Conservation (phyloP, 2,329 filamentous ascomycete species). For the Pseudopyricularia javanii region DNA sequence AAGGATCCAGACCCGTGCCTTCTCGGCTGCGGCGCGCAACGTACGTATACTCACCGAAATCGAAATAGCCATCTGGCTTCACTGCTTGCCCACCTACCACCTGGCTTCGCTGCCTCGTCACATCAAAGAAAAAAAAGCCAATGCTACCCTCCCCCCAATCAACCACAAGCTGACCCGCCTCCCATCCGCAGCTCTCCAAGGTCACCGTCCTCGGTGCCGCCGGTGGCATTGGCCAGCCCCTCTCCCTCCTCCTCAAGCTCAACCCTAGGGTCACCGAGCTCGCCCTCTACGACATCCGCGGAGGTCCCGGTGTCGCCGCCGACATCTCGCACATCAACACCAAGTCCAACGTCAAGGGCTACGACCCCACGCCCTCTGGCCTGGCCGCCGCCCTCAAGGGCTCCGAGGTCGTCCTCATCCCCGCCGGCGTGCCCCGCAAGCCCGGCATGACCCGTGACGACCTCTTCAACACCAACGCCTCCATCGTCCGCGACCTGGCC, state of each 20-base stretch:
- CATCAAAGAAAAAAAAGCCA: too few relatives aligned
- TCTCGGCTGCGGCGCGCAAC: conserved; percentile 68
- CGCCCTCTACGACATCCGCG: conserved; percentile 94
- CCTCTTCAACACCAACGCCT: conserved; percentile 99
- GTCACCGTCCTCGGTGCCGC: conserved; percentile 93
- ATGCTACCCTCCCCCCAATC: not conserved
- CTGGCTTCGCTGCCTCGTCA: not conserved
- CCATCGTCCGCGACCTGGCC: conserved; percentile 89
- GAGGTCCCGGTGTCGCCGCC: conserved; percentile 92
- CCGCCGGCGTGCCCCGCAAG: conserved; percentile 96
- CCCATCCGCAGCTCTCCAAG: conserved; percentile 68
- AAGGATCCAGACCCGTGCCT: conserved; percentile 62
- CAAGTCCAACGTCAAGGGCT: conserved; percentile 87
- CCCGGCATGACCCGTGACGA: conserved; percentile 99
- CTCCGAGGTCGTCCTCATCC: conserved; percentile 91
- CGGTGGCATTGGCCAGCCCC: conserved; percentile 95
- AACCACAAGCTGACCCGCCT: conserved; percentile 9
- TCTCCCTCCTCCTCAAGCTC: conserved; percentile 96
- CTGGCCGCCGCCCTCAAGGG: conserved; percentile 72
- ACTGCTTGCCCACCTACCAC: not conserved
- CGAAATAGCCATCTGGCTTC: not conserved
- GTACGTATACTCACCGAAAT: conserved; percentile 33
- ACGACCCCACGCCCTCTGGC: conserved; percentile 64
- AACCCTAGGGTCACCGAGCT: conserved; percentile 91
- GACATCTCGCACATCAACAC: conserved; percentile 99